phyloP scores from a whole-genome alignment of 306 rosid genomes.

The Neltuma alba region DNA sequence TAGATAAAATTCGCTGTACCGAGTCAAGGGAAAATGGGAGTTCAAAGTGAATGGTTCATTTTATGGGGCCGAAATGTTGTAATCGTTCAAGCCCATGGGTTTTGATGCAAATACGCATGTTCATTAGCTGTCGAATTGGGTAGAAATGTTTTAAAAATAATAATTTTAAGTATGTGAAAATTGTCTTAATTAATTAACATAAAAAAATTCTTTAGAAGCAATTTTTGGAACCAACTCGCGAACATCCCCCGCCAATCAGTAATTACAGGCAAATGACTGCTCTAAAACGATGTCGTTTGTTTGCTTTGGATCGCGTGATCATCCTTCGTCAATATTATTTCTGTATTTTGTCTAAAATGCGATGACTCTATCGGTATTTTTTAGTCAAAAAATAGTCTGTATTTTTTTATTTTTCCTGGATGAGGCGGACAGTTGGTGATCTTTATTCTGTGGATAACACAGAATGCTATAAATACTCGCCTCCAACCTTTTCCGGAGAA shows the following conservation, averaged over 20 bases:
- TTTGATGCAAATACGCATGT: not conserved
- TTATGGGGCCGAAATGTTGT: not conserved
- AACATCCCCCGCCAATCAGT: too few species aligned
- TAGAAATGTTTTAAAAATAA: too few species aligned
- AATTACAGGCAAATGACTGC: not conserved
- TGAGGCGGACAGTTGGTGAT: not conserved
- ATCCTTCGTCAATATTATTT: not conserved
- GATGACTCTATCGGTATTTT: too few species aligned
- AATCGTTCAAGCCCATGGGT: not conserved
- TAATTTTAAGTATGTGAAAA: too few species aligned
- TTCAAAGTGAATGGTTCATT: too few species aligned
- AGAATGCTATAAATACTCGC: not conserved
- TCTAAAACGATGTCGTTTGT: not conserved
- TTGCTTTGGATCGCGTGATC: too few species aligned
- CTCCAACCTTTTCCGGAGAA: not conserved
- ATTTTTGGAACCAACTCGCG: too few species aligned
- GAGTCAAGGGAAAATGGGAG: not conserved
- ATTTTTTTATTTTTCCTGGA: not conserved
- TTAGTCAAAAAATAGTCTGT: too few species aligned
- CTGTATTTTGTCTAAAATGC: too few species aligned
- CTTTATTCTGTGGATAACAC: slow-evolving; percentile 38
- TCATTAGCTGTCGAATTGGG: too few species aligned
- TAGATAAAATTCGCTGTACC: not conserved
- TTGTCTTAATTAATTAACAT: too few species aligned
- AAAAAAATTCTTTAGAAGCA: too few species aligned